phyloP scores from a whole-genome alignment of 163 green algal species.

The Coccomyxa subellipsoidea region DNA sequence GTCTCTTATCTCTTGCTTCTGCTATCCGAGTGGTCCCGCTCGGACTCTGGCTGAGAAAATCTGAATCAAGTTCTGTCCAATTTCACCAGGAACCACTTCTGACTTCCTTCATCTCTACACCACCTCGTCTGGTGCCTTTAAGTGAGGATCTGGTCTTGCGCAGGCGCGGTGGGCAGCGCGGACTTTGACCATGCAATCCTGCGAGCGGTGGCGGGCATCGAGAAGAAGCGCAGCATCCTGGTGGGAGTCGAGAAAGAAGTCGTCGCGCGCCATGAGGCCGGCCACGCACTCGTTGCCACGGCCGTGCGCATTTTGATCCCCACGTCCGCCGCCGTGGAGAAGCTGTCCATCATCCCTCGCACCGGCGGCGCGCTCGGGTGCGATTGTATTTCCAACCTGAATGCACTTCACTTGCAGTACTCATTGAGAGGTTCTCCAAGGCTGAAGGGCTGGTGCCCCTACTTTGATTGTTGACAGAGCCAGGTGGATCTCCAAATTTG shows the following conservation, averaged over 20 bases:
- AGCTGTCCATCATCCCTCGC: constrained; percentile 84
- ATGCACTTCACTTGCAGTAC: too few species aligned
- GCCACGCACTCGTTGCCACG: constrained; percentile 71
- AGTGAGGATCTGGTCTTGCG: not conserved
- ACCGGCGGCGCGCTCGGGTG: constrained; percentile 72
- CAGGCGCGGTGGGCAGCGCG: constrained; percentile 37
- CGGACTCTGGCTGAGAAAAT: too few species aligned
- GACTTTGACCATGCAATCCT: constrained; percentile 81
- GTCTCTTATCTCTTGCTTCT: too few species aligned
- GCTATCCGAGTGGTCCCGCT: too few species aligned
- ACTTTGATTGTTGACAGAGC: too few species aligned
- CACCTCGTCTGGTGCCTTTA: not conserved
- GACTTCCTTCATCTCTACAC: too few species aligned
- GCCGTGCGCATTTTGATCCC: constrained; percentile 61
- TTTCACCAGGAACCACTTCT: too few species aligned
- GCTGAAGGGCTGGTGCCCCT: too few species aligned
- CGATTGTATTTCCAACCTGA: not conserved
- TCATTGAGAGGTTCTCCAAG: too few species aligned
- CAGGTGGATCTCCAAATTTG: too few species aligned
- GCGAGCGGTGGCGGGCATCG: constrained; percentile 70
- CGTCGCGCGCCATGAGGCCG: constrained; percentile 77
- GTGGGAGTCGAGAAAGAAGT: constrained; percentile 72
- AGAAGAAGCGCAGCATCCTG: constrained; percentile 80
- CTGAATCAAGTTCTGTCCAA: too few species aligned
- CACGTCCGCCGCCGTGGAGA: constrained; percentile 48